A percentile compares a stretch with the other conserved stretches of the same genome.
These are phyloP conservation scores for Beauveria pseudobassiana DNA, from an alignment of 2,329 filamentous ascomycete genomes.

Conservation along the genomic window DNA sequence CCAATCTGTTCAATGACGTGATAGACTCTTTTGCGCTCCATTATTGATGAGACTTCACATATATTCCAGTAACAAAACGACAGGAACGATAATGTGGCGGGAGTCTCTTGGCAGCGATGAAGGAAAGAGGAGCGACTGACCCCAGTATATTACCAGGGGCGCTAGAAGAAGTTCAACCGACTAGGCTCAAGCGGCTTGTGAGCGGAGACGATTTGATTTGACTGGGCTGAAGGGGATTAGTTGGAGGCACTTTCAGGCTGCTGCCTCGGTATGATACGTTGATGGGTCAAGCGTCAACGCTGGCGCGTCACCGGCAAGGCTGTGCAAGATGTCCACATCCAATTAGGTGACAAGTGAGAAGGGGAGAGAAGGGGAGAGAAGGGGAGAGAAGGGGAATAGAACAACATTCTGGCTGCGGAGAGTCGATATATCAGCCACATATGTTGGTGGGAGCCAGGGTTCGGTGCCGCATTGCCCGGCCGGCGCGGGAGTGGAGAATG, in stretches of 20 bases:
- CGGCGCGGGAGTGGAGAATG: neutral
- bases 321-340: neutral
- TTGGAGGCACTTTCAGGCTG: neutral
- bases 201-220: neutral
- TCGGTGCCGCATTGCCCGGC: neutral
- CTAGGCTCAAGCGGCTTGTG: neutral
- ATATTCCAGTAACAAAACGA: neutral
- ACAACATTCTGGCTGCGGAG: neutral
- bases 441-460: neutral
- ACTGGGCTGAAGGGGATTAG: neutral
- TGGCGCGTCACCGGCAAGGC: neutral
- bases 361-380: neutral
- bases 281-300: neutral
- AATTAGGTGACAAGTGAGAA: neutral
- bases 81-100: neutral
- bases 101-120: neutral
- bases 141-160: neutral
- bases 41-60: neutral
- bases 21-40: conserved; percentile 7
- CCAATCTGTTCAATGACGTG: neutral
- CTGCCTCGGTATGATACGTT: neutral
- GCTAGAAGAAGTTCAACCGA: neutral
- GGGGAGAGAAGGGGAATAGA: neutral
- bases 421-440: neutral
- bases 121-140: neutral